Conservation (phyloP, 257 asterid species). For the Penstemon eatonii region DNA sequence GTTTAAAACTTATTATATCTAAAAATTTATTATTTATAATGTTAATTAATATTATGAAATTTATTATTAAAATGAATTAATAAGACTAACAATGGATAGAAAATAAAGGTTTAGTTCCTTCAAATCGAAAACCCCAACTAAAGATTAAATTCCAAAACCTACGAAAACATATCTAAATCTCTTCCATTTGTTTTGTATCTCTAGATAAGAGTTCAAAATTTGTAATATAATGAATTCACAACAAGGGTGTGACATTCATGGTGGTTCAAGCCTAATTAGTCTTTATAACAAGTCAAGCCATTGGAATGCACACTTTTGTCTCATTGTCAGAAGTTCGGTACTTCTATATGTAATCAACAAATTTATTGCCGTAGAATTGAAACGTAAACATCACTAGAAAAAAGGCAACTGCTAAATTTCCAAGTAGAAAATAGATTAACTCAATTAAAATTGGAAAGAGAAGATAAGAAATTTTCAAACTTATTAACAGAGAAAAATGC, state of each 20-base stretch:
- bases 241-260: background rate
- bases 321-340: background rate
- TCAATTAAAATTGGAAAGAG: background rate
- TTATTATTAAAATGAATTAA: no score
- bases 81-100: no score
- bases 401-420: background rate
- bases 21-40: no score
- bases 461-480: background rate
- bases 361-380: background rate
- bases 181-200: no score
- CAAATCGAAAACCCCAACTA: no score
- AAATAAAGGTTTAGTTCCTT: no score
- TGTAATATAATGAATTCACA: background rate
- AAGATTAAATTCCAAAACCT: no score
- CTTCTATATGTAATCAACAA: background rate
- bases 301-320: background rate
- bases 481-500: slow-evolving; percentile 4
- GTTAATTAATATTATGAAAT: no score
- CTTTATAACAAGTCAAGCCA: slow-evolving; percentile 6
- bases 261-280: background rate
- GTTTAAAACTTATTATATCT: no score
- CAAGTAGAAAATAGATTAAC: background rate
- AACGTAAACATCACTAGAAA: no score
- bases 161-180: no score
- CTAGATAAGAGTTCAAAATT: no score